Conservation (phyloP, 129 eudicot species). For the Centaurea solstitialis region DNA sequence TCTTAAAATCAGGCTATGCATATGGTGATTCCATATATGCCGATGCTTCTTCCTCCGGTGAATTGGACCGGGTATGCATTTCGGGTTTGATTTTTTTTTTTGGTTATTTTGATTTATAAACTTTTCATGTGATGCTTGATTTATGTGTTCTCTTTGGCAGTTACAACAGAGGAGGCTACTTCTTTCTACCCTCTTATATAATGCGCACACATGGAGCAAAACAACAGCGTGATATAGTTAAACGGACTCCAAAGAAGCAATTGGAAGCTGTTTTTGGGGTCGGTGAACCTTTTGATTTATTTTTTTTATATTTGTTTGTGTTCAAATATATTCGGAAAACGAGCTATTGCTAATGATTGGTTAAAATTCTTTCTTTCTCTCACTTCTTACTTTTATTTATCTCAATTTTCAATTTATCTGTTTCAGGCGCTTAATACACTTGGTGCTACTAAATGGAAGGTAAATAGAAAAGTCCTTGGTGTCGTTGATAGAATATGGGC, state of each 20-base stretch:
- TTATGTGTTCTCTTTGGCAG: constrained; percentile 37
- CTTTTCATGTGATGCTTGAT: neutral
- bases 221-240: constrained; percentile 79
- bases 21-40: constrained; percentile 99
- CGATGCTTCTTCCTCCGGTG: constrained; percentile 89
- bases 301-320: neutral
- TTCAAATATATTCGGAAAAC: neutral
- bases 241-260: constrained; percentile 59
- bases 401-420: neutral
- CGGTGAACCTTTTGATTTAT: constrained; percentile 8
- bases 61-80: constrained; percentile 83
- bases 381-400: neutral
- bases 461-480: constrained; percentile 76
- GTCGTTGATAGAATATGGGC: constrained; percentile 91
- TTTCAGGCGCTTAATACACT: constrained; percentile 90
- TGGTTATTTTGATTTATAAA: neutral
- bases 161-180: constrained; percentile 82
- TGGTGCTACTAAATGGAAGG: constrained; percentile 94
- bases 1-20: constrained; percentile 78
- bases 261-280: constrained; percentile 79
- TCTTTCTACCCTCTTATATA: constrained; percentile 80
- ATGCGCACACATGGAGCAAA: constrained; percentile 99
- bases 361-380: neutral
- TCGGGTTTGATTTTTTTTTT: neutral
- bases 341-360: neutral